Conservation (phyloP, 805 yeast species). For the Ogataea saltuana region DNA sequence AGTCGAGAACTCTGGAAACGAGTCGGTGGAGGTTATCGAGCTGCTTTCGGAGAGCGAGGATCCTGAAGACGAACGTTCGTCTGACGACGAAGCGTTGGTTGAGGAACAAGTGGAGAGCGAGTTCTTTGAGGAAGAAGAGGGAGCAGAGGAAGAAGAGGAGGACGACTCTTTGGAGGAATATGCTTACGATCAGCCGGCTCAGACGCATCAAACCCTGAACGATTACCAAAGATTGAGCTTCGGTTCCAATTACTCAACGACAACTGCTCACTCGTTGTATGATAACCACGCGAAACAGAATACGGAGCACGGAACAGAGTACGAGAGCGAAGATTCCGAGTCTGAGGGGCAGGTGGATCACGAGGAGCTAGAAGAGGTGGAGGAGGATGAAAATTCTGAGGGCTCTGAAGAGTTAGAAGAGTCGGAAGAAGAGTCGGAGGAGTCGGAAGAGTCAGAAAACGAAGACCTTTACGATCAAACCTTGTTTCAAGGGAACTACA, state of each 20-base stretch:
- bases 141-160: too few relatives aligned
- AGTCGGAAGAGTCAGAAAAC: conserved; percentile 5
- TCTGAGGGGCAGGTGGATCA: conserved; percentile 1
- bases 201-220: not conserved
- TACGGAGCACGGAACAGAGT: not conserved
- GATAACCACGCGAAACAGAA: not conserved
- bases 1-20: too few relatives aligned
- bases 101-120: too few relatives aligned
- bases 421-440: conserved; percentile 4
- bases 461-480: conserved; percentile 4
- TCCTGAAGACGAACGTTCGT: not conserved
- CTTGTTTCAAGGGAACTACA: conserved; percentile 3
- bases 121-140: too few relatives aligned
- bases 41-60: too few relatives aligned
- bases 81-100: too few relatives aligned
- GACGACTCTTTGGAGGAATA: too few relatives aligned
- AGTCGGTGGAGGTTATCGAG: too few relatives aligned
- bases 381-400: not conserved
- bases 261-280: conserved; percentile 1
- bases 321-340: conserved; percentile 2
- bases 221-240: conserved; percentile 2
- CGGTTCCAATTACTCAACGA: not conserved
- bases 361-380: conserved; percentile 5
- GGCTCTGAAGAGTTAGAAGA: not conserved
- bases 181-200: too few relatives aligned